Percentiles rank a stretch among this genome's conserved stretches.
These are phyloP conservation scores for Glaciozyma antarctica DNA, from an alignment of 768 basidiomycete genomes.

Conservation along the genomic window DNA sequence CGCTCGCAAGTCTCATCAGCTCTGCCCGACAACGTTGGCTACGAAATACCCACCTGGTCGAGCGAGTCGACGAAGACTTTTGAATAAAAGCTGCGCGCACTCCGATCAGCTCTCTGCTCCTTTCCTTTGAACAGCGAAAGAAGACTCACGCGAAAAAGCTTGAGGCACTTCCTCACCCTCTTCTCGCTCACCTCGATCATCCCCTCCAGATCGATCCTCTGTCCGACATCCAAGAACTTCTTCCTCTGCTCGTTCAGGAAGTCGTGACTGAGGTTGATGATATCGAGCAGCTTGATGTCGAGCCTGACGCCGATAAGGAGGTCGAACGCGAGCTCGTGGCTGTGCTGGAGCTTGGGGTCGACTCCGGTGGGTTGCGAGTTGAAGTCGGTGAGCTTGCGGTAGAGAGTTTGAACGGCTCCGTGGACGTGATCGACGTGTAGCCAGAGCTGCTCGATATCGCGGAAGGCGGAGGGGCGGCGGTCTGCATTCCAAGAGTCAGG, in stretches of 20 bases:
- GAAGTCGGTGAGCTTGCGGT: conserved; percentile 13
- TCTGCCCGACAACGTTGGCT: too few species aligned
- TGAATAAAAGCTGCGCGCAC: conserved; percentile 9
- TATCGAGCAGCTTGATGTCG: conserved; percentile 26
- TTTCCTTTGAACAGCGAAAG: too few species aligned
- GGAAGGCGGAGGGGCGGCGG: not conserved
- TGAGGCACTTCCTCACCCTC: conserved; percentile 27
- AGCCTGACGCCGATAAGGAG: conserved; percentile 24
- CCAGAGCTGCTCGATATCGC: conserved; percentile 15
- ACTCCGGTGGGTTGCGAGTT: conserved; percentile 6
- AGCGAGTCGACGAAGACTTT: conserved; percentile 29
- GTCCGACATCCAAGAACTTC: not conserved
- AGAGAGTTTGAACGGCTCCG: conserved; percentile 11
- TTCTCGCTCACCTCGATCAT: conserved; percentile 17
- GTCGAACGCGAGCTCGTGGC: conserved; percentile 22
- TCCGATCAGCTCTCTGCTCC: too few species aligned
- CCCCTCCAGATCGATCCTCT: conserved; percentile 4
- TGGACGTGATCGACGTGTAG: conserved; percentile 21
- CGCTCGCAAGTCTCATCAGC: too few species aligned
- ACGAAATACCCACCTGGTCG: not conserved
- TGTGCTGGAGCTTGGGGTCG: too few species aligned
- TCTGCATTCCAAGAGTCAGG: not conserved
- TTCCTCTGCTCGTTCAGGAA: conserved; percentile 14
- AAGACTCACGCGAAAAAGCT: conserved; percentile 18
- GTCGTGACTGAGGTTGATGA: conserved; percentile 26